Conservation (phyloP, 768 basidiomycete species). For the Pleurotus tuber-regium region DNA sequence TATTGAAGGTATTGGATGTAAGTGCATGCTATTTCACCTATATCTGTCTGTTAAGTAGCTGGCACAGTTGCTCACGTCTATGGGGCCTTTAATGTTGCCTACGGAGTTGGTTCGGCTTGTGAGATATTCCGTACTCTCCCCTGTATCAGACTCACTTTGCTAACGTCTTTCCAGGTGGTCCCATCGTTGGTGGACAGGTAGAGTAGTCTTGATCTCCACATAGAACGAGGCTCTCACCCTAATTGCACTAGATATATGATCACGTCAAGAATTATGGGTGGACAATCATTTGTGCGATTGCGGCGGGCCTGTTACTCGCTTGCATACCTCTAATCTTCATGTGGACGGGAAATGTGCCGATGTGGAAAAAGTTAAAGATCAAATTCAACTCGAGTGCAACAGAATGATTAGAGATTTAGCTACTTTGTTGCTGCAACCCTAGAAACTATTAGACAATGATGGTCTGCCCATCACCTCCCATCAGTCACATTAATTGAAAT, state of each 20-base stretch:
- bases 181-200: conserved; percentile 68
- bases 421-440: neutral
- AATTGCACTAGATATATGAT: conserved; percentile 73
- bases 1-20: conserved; percentile 68
- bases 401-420: neutral
- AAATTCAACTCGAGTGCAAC: neutral
- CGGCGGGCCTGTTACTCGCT: conserved; percentile 38
- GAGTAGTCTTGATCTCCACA: too few species aligned
- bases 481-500: too few species aligned
- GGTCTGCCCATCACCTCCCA: too few species aligned
- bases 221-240: too few species aligned
- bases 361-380: conserved; percentile 2
- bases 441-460: too few species aligned
- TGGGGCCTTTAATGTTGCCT: conserved; percentile 71
- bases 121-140: conserved; percentile 19
- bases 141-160: neutral
- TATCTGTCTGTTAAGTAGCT: neutral
- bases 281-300: conserved; percentile 53
- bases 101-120: conserved; percentile 64
- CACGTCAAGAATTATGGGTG: conserved; percentile 52
- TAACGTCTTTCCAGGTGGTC: conserved; percentile 51
- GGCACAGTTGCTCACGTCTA: conserved; percentile 68
- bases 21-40: conserved; percentile 21
- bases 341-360: conserved; percentile 40
- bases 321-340: conserved; percentile 38